A percentile compares a stretch with the other conserved stretches of the same genome.
phyloP scores from a whole-genome alignment of 2,329 filamentous ascomycete genomes.

The Exophiala spinifera region DNA sequence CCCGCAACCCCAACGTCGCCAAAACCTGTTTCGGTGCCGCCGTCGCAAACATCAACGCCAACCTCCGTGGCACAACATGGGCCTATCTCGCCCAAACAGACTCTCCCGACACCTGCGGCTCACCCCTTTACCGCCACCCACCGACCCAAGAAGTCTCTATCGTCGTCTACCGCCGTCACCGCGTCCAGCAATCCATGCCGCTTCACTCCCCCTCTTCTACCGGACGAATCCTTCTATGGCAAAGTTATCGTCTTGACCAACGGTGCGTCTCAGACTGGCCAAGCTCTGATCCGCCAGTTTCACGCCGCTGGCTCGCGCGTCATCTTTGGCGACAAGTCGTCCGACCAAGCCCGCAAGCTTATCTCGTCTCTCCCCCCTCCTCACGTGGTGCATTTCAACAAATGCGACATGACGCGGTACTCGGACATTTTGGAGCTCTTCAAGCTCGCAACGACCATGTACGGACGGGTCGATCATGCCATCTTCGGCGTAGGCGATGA shows the following conservation, averaged over 20 bases:
- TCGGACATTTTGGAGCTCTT: conserved; percentile 48
- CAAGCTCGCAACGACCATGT: conserved; percentile 43
- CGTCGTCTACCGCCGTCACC: conserved; percentile 10
- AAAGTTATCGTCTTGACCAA: conserved; percentile 27
- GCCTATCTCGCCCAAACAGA: neutral
- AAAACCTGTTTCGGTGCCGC: neutral
- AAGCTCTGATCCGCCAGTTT: conserved; percentile 41
- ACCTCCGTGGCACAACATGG: neutral
- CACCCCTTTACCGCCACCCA: conserved; percentile 19
- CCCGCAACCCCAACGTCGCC: conserved; percentile 2
- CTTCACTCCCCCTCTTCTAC: conserved; percentile 20
- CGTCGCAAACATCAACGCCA: neutral
- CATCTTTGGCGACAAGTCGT: conserved; percentile 44
- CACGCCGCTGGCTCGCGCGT: conserved; percentile 41
- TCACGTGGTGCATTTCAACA: conserved; percentile 36
- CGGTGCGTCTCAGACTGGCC: conserved; percentile 45
- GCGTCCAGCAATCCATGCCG: conserved; percentile 20
- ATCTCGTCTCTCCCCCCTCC: conserved; percentile 21
- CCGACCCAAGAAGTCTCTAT: conserved; percentile 21
- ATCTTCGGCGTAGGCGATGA: conserved; percentile 33
- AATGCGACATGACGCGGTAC: conserved; percentile 46
- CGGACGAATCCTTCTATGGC: conserved; percentile 21
- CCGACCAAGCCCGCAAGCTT: conserved; percentile 30
- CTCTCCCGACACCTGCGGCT: conserved; percentile 4
- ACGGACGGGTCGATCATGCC: conserved; percentile 49